These are phyloP conservation scores for Xerocomus cyaneibrunnescens DNA, from an alignment of 1,284 basidiomycete genomes.

Conservation along the genomic window DNA sequence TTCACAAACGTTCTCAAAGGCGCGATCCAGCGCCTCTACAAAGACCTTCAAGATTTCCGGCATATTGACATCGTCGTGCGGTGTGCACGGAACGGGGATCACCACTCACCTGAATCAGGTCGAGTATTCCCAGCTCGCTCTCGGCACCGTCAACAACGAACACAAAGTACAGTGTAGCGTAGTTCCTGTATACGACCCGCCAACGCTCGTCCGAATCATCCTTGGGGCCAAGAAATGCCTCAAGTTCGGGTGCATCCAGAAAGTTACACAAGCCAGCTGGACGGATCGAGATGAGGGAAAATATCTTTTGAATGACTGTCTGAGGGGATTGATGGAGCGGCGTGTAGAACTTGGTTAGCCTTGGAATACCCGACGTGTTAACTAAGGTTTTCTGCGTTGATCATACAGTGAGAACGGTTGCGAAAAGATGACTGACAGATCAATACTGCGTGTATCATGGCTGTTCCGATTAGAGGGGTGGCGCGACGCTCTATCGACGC, in stretches of 20 bases:
- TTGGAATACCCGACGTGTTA: slow-evolving; percentile 86
- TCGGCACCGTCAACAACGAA: slow-evolving; percentile 96
- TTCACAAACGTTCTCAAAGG: slow-evolving; percentile 99
- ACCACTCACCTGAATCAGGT: slow-evolving; percentile 87
- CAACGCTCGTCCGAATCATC: slow-evolving; percentile 58
- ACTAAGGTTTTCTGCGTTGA: slow-evolving; percentile 46
- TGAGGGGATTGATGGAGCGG: slow-evolving; percentile 75
- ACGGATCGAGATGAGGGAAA: slow-evolving; percentile 76
- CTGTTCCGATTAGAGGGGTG: slow-evolving; percentile 6
- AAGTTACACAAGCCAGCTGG: slow-evolving; percentile 87
- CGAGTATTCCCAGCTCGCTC: slow-evolving; percentile 94
- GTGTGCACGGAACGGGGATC: not conserved
- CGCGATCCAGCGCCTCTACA: slow-evolving; percentile 93
- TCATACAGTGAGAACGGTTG: slow-evolving; percentile 43
- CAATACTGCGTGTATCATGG: slow-evolving; percentile 87
- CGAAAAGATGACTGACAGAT: slow-evolving; percentile 53
- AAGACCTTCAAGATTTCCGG: slow-evolving; percentile 70
- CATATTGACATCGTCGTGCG: not conserved
- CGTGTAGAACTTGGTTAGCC: slow-evolving; percentile 96
- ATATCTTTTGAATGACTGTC: slow-evolving; percentile 80
- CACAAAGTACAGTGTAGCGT: slow-evolving; percentile 96
- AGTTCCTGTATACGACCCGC: slow-evolving; percentile 80
- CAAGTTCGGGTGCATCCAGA: slow-evolving; percentile 87
- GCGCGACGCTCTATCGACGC: not conserved
- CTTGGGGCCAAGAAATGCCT: slow-evolving; percentile 65